Percentiles rank a stretch among this genome's conserved stretches.
phyloP scores from a whole-genome alignment of 1,284 basidiomycete genomes.

The Ustilago loliicola region DNA sequence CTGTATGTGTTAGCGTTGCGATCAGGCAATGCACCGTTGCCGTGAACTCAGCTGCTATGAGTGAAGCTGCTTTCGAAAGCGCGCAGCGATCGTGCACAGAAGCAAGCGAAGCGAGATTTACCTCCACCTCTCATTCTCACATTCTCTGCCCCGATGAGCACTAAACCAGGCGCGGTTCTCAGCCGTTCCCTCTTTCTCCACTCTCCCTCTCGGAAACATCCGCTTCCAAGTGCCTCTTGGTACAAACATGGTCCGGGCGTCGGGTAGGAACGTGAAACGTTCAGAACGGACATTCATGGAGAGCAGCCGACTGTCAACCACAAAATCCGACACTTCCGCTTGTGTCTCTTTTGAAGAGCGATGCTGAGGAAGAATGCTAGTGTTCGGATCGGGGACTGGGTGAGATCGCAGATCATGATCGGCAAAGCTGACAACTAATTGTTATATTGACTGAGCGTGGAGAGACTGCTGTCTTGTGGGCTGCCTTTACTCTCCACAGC shows the following conservation, averaged over 20 bases:
- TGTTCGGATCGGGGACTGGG: neutral
- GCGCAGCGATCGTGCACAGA: neutral
- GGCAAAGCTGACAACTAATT: neutral
- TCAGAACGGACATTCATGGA: slow-evolving; percentile 28
- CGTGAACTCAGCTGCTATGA: neutral
- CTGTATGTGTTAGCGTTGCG: no score
- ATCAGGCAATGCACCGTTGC: neutral
- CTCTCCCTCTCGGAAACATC: slow-evolving; percentile 28
- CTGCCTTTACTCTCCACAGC: neutral
- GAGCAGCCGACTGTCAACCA: neutral
- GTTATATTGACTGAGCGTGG: no score
- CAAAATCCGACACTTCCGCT: slow-evolving; percentile 41
- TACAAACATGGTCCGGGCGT: slow-evolving; percentile 16
- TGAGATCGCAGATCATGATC: slow-evolving; percentile 7
- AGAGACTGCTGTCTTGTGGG: neutral
- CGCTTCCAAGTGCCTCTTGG: neutral
- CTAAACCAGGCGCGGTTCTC: slow-evolving; percentile 9
- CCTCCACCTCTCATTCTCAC: neutral
- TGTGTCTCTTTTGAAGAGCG: neutral
- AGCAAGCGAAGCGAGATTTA: slow-evolving; percentile 1
- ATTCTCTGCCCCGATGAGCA: neutral
- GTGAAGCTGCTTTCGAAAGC: neutral
- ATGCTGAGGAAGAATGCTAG: neutral
- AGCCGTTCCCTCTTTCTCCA: neutral
- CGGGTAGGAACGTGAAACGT: slow-evolving; percentile 36